These are phyloP conservation scores for Gnaphalium uliginosum DNA, from an alignment of 129 eudicot genomes.

Conservation along the genomic window DNA sequence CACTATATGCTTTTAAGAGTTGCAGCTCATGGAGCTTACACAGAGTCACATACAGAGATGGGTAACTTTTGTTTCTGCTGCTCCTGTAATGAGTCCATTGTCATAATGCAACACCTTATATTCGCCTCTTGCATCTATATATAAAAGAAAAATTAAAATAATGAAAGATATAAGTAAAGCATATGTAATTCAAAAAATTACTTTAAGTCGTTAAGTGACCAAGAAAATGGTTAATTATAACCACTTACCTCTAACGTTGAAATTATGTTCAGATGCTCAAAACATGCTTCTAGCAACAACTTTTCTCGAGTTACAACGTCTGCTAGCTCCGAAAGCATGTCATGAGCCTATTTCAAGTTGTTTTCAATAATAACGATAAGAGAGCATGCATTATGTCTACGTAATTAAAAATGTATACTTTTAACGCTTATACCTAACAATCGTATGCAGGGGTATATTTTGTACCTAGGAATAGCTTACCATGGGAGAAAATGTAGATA, in stretches of 20 bases:
- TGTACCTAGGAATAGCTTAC: slow-evolving; percentile 32
- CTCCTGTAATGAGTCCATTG: slow-evolving; percentile 36
- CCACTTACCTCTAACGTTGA: slow-evolving; percentile 59
- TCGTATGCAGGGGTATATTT: background rate
- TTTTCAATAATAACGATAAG: background rate
- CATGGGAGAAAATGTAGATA: slow-evolving; percentile 42
- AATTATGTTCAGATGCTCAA: slow-evolving; percentile 54
- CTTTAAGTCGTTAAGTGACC: background rate
- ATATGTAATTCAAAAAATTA: background rate
- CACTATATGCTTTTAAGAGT: background rate
- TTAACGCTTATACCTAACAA: background rate
- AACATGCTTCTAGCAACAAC: slow-evolving; percentile 65
- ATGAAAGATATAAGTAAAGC: too few species aligned
- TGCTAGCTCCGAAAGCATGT: slow-evolving; percentile 58
- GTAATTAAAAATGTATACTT: background rate
- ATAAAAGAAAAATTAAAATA: background rate
- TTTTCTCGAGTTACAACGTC: slow-evolving; percentile 63
- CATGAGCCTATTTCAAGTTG: slow-evolving; percentile 41
- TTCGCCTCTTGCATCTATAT: slow-evolving; percentile 57
- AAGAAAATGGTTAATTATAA: background rate
- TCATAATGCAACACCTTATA: slow-evolving; percentile 44
- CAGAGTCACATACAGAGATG: background rate
- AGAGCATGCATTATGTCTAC: background rate
- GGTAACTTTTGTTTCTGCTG: slow-evolving; percentile 7
- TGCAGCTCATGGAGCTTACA: slow-evolving; percentile 13